Evolutionary conservation across 176 grass and related monocot species (phyloP), one percentile per base, ranked within the genome.

Genomic region (Hyparrhenia diplandra): DNA sequence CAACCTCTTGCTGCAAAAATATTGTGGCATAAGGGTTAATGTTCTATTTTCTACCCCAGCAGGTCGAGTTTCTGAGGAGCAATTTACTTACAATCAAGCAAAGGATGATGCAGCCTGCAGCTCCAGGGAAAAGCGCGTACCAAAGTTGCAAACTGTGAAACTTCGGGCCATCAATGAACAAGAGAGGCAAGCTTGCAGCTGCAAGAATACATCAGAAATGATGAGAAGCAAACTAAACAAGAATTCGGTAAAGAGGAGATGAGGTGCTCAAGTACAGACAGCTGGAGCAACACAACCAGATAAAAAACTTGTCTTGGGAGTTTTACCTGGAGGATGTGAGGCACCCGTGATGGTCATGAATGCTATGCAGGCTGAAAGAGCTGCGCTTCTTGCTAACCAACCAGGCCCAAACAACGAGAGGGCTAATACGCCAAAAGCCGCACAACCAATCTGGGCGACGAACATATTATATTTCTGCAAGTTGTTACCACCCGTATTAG

Each of bases 391-490:
- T 74, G 95, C 95, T 45, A 98, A 78, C 95, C 95, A 95, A 21
- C 95, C 90, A 39, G 95, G 90, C 16, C 95, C 95, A 69, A 98
- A 98, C 57, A 95, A 79, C 8, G 86, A 87, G 60, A 98, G 89
- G 23, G 92, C 95, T 59, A 95, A 70, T 29, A 98, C 95, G 30
- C 95, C 95, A 69, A 93, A 82, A 28, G 86, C 86, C 0, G 95
- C 92, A 71, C 95, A 98, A 21, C 82, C 92, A 73, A 98, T 91
- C 71, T 98, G 92, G 9, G 95, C 95, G 18, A 89, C 58, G 16
- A 95, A 98, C 86, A 98, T 89, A 55, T 98, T 98, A 45, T 88
- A 89, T 86, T 93, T 98, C 95, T 98, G 90, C 90, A 98, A 85
- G 21, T 85, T 34, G 61, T 78, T 71, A 31, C 29, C 61, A 81